Conservation (phyloP, 495 filamentous ascomycete species). For the Neurospora tetraspora region DNA sequence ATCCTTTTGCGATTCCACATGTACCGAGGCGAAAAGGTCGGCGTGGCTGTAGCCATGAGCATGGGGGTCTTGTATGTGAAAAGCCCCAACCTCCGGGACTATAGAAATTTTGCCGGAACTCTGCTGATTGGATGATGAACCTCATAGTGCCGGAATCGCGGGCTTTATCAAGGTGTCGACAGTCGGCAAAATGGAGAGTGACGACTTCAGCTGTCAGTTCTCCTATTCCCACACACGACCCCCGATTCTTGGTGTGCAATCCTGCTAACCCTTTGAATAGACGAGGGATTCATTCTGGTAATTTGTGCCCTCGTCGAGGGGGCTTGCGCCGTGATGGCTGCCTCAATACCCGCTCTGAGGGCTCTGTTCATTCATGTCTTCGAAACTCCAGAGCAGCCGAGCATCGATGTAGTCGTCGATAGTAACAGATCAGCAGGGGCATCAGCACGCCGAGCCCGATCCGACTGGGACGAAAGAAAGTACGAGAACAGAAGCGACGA, state of each 20-base stretch:
- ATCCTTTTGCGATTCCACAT: slow-evolving; percentile 18
- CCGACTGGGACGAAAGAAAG: background rate
- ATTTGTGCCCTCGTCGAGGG: slow-evolving; percentile 26
- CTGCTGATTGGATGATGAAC: background rate
- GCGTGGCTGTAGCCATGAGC: slow-evolving; percentile 20
- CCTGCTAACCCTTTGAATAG: slow-evolving; percentile 7
- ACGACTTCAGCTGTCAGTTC: background rate
- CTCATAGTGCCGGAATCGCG: background rate
- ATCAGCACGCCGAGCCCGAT: background rate
- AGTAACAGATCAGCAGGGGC: background rate
- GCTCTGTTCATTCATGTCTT: slow-evolving; percentile 8
- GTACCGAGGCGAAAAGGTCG: slow-evolving; percentile 21
- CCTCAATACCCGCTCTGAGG: slow-evolving; percentile 26
- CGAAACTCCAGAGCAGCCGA: background rate
- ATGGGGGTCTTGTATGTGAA: slow-evolving; percentile 19
- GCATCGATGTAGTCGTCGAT: background rate
- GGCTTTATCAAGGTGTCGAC: background rate
- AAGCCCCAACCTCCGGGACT: background rate
- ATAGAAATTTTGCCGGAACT: background rate
- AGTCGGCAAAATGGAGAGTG: background rate
- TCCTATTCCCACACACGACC: background rate
- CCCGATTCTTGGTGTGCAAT: background rate
- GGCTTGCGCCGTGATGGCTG: slow-evolving; percentile 26
- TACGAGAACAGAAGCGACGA: background rate
- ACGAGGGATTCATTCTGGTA: slow-evolving; percentile 17